A percentile compares a stretch with the other conserved stretches of the same genome.
These are phyloP conservation scores for Chaetoceros muelleri DNA, from an alignment of 108 stramenopile genomes.

Conservation along the genomic window DNA sequence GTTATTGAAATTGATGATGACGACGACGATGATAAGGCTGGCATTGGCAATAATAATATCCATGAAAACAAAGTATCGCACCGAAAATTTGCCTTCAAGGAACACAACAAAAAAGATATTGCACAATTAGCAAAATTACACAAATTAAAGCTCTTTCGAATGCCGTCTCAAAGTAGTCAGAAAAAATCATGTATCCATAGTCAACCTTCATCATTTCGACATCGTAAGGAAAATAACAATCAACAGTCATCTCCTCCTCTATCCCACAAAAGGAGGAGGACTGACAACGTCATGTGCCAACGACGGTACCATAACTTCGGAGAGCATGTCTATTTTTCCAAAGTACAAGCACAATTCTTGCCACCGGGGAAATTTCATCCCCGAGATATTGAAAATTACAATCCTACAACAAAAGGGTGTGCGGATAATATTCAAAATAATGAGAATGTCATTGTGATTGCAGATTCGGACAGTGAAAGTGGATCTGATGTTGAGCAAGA, in stretches of 20 bases:
- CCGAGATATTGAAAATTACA: not conserved
- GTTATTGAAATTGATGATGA: slow-evolving; percentile 7
- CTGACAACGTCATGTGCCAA: not conserved
- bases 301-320: not conserved
- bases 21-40: slow-evolving; percentile 13
- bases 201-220: not conserved
- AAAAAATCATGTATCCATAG: not conserved
- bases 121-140: too few species aligned
- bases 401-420: not conserved
- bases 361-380: not conserved
- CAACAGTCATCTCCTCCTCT: too few species aligned
- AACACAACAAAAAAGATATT: not conserved
- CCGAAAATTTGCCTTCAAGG: too few species aligned
- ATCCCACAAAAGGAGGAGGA: too few species aligned
- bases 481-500: not conserved
- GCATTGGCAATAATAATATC: too few species aligned
- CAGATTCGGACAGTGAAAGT: not conserved
- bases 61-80: too few species aligned
- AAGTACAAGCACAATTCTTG: not conserved
- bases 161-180: not conserved
- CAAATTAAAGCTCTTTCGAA: too few species aligned
- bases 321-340: not conserved
- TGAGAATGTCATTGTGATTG: not conserved
- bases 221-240: too few species aligned
- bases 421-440: not conserved